These are phyloP conservation scores for Tetrastigma voinierianum DNA, from an alignment of 164 flowering plant species.

Conservation along the genomic window DNA sequence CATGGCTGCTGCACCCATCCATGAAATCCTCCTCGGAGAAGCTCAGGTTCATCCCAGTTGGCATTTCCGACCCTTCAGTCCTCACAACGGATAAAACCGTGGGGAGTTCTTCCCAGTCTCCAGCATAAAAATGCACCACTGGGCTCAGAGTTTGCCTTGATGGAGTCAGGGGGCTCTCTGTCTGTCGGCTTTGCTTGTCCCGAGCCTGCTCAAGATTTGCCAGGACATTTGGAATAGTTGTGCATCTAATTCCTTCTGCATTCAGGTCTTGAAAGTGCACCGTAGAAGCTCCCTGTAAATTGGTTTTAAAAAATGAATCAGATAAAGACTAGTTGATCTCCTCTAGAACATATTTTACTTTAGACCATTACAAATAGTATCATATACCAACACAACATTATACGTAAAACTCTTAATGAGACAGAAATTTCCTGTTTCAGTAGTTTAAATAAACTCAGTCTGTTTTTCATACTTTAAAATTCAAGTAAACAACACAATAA, in stretches of 20 bases:
- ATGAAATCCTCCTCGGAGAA: constrained; percentile 90
- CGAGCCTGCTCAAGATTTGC: constrained; percentile 92
- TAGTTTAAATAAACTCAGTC: background rate
- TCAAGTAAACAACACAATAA: background rate
- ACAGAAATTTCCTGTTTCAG: background rate
- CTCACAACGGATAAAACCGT: constrained; percentile 63
- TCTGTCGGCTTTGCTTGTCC: constrained; percentile 79
- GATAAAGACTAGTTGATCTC: background rate
- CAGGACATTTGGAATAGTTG: constrained; percentile 85
- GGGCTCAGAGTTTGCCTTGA: constrained; percentile 69
- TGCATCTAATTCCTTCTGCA: constrained; percentile 83
- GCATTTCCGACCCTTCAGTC: constrained; percentile 49
- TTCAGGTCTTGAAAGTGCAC: constrained; percentile 87
- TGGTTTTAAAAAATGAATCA: constrained; percentile 1
- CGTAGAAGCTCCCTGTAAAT: constrained; percentile 68
- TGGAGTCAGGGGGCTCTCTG: constrained; percentile 84
- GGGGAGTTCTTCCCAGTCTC: constrained; percentile 91
- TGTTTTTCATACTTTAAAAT: background rate
- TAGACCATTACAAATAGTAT: too few relatives aligned
- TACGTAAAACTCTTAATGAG: too few relatives aligned
- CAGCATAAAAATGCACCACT: constrained; percentile 79
- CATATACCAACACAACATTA: too few relatives aligned
- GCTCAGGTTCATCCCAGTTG: constrained; percentile 58
- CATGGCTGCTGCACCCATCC: constrained; percentile 87
- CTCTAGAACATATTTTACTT: background rate